Percentiles rank a stretch among this genome's conserved stretches.
Conservation (phyloP, 179 eudicot genomes). For the Heliamphora pulchella region DNA sequence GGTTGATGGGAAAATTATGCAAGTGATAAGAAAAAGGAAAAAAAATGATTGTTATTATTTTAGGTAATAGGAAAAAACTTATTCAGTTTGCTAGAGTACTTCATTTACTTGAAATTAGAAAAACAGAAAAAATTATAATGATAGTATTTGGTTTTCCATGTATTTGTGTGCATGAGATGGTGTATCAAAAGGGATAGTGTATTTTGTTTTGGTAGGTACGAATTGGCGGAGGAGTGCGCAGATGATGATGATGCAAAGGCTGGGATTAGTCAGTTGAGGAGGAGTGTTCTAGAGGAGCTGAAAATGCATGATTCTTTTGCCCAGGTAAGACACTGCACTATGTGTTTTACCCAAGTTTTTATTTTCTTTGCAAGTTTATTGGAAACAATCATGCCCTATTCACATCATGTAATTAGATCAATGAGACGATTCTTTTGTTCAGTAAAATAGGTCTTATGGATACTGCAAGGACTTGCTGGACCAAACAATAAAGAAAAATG, state of each 20-base stretch:
- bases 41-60: no score
- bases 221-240: constrained; percentile 81
- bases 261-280: constrained; percentile 54
- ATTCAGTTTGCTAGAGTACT: neutral
- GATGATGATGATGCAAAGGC: constrained; percentile 86
- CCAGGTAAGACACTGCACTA: constrained; percentile 34
- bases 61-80: no score
- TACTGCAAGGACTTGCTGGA: neutral
- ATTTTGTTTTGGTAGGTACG: constrained; percentile 42
- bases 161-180: neutral
- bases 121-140: neutral
- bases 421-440: neutral
- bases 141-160: no score
- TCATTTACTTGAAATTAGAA: neutral
- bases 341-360: neutral
- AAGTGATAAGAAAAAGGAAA: no score
- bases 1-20: no score
- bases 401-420: neutral
- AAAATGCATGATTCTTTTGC: constrained; percentile 72
- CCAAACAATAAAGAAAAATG: neutral
- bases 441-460: neutral
- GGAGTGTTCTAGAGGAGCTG: constrained; percentile 54
- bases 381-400: neutral
- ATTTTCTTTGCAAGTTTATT: neutral
- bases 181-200: no score